These are phyloP conservation scores for Corylus avellana DNA, from an alignment of 306 rosid genomes.

Conservation along the genomic window DNA sequence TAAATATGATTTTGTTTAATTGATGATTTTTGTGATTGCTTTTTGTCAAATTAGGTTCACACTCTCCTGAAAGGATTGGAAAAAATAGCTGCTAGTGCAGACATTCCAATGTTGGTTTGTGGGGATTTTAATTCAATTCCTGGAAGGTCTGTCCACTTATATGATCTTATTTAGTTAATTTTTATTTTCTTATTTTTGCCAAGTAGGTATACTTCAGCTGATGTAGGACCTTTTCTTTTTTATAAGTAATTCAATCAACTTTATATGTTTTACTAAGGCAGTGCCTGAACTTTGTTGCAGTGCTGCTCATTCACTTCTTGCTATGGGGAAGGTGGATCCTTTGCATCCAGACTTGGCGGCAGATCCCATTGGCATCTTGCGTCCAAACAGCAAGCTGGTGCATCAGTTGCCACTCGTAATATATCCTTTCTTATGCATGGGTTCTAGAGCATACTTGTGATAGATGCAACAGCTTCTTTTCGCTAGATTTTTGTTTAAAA, in stretches of 20 bases:
- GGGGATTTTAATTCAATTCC: conserved; percentile 96
- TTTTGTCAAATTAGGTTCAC: conserved; percentile 63
- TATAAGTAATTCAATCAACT: neutral
- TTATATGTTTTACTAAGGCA: conserved; percentile 25
- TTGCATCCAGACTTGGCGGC: conserved; percentile 80
- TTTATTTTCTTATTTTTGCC: neutral
- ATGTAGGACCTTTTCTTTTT: neutral
- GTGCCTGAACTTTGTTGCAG: conserved; percentile 54
- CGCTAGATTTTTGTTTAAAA: neutral
- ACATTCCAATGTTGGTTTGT: conserved; percentile 98
- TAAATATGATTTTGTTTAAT: no score
- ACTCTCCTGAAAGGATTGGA: conserved; percentile 96
- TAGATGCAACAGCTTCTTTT: neutral
- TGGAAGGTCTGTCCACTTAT: conserved; percentile 65
- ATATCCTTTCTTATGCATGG: conserved; percentile 14
- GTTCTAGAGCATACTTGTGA: neutral
- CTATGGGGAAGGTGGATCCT: conserved; percentile 91
- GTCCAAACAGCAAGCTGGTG: conserved; percentile 85
- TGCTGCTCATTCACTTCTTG: conserved; percentile 94
- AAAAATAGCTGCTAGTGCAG: conserved; percentile 92
- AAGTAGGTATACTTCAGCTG: neutral
- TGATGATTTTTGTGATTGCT: conserved; percentile 11
- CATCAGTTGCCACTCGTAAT: conserved; percentile 96
- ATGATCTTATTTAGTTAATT: neutral
- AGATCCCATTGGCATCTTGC: conserved; percentile 88